phyloP scores from a whole-genome alignment of 345 rosid genomes.

The Corymbia maculata region DNA sequence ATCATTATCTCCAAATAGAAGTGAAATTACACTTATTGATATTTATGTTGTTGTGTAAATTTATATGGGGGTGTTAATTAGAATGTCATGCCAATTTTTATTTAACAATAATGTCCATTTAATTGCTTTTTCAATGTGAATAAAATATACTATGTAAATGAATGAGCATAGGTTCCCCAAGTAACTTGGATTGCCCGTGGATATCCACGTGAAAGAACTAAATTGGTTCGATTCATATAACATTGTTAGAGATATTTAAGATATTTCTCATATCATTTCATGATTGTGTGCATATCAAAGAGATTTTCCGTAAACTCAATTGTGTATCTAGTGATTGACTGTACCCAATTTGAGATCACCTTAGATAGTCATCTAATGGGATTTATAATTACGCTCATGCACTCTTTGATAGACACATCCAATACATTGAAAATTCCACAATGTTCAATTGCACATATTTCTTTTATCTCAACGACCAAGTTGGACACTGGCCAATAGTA shows the following conservation, averaged over 20 bases:
- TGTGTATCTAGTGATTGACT: not conserved
- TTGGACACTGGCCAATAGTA: not conserved
- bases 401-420: not conserved
- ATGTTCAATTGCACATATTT: not conserved
- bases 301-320: not conserved
- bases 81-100: no score
- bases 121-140: not conserved
- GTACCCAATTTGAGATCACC: not conserved
- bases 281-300: not conserved
- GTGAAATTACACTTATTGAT: not conserved
- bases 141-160: not conserved
- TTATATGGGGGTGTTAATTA: fast-evolving
- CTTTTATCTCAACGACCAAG: not conserved
- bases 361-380: not conserved
- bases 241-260: not conserved
- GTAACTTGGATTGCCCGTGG: not conserved
- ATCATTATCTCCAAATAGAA: not conserved
- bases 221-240: not conserved
- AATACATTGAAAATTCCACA: not conserved
- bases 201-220: not conserved
- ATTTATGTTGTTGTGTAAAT: no score
- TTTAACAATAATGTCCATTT: not conserved
- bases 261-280: not conserved
- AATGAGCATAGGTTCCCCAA: not conserved
- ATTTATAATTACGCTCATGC: not conserved